Base-by-base conservation (phyloP, 2,329 filamentous ascomycete species). In the Purpureocillium lavendulum region DNA sequence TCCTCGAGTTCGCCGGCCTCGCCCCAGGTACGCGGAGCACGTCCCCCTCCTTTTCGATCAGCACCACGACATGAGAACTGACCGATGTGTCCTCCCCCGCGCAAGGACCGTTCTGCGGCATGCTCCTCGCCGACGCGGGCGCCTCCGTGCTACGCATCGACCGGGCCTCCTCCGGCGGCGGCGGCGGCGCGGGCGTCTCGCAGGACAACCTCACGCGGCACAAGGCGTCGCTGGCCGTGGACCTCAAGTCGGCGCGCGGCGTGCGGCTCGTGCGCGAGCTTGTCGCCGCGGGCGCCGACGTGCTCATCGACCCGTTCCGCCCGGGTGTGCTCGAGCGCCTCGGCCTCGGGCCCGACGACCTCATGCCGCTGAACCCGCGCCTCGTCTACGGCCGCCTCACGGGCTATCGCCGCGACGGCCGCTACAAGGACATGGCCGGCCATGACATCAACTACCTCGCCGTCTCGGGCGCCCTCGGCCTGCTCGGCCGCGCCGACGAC, bases 391-490 rank as follows among this genome's bases (percentile, higher is more conserved):
- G 77, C 7, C 81, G 90, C 31, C 83, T 97, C 75, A 92, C 88
- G 3, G 90, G 90, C 0, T 97, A 96, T 61, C 73, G 90, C 11
- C 73, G 89, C 30, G 87, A 94, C 62, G 90, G 89, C 0, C 82
- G 79, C 52, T 97, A 95, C 63, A 77, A 75, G 35, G 65, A 74
- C 53, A 96, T 95, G 89, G 88, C 89, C 0, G 89, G 89, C 33
- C 89, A 96, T 57, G 89, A 96, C 58, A 95, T 96, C 60, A 96
- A 97, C 57, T 97, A 97, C 62, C 82, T 97, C 32, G 87, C 89
- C 36, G 86, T 95, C 0, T 84, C 83, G 0, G 90, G 90, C 1
- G 82, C 84, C 1, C 64, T 97, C 21, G 73, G 74, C 1, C 69
- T 95, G 62, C 74, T 97, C 3, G 90, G 90, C 1, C 70, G 84